Evolutionary conservation across 2,329 filamentous ascomycete genomes (phyloP).

Genomic region (Pezicula radicicola): DNA sequence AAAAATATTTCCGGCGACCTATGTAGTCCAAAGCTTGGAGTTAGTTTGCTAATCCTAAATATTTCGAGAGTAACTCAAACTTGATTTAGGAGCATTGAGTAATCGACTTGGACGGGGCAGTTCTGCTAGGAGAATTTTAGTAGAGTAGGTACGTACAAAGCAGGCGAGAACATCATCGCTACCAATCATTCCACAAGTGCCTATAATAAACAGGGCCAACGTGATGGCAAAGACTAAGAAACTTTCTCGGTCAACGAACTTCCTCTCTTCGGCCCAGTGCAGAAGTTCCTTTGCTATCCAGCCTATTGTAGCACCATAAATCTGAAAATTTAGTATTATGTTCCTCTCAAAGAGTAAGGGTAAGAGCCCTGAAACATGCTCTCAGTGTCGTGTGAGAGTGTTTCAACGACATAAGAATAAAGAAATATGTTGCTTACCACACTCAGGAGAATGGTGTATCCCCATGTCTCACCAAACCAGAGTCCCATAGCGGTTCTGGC

Average conservation of each 20-base stretch:
- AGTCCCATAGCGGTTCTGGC: conserved; percentile 65
- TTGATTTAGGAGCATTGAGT: too few relatives aligned
- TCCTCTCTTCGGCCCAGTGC: conserved; percentile 78
- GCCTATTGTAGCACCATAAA: conserved; percentile 75
- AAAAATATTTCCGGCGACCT: conserved; percentile 79
- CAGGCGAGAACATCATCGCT: conserved; percentile 89
- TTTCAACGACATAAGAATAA: too few relatives aligned
- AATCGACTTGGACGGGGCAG: too few relatives aligned
- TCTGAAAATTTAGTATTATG: conserved; percentile 2
- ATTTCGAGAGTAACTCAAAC: too few relatives aligned
- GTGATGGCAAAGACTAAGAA: conserved; percentile 64
- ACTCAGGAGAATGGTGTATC: conserved; percentile 78
- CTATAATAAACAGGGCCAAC: conserved; percentile 80
- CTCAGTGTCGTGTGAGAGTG: too few relatives aligned
- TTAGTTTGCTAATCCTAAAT: too few relatives aligned
- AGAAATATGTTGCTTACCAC: conserved; percentile 31
- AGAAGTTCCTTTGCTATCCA: conserved; percentile 80
- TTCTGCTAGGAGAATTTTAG: too few relatives aligned
- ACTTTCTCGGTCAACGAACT: conserved; percentile 50
- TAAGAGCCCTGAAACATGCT: too few relatives aligned
- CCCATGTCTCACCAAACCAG: conserved; percentile 86
- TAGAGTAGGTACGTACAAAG: conserved; percentile 47
- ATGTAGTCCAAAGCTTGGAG: too few relatives aligned
- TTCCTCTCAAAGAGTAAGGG: too few relatives aligned
- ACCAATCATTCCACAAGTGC: conserved; percentile 87